phyloP scores from a whole-genome alignment of 179 eudicot genomes.

The Silene coronaria region DNA sequence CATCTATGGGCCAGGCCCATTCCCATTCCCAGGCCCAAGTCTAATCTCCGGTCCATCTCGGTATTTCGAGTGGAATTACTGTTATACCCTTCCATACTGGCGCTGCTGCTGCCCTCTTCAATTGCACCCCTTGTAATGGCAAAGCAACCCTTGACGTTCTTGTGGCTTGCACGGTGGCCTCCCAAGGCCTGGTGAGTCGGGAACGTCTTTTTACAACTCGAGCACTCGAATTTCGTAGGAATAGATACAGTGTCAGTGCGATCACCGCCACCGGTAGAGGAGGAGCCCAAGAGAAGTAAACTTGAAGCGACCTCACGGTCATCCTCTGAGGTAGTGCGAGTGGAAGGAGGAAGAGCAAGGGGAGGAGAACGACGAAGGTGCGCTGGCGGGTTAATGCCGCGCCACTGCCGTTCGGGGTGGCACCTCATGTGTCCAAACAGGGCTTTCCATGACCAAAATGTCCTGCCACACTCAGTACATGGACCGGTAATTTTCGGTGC shows the following conservation, averaged over 20 bases:
- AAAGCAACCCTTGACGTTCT: conserved; percentile 84
- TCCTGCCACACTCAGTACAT: conserved; percentile 78
- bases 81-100: conserved; percentile 8
- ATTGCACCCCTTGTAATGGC: conserved; percentile 28
- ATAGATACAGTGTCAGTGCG: not conserved
- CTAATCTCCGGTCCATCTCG: conserved; percentile 9
- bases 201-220: conserved; percentile 82
- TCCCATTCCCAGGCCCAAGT: not conserved
- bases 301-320: conserved; percentile 60
- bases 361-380: conserved; percentile 30
- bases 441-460: conserved; percentile 81
- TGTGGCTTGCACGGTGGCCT: conserved; percentile 84
- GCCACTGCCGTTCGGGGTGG: conserved; percentile 94
- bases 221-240: conserved; percentile 47
- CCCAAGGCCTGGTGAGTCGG: conserved; percentile 83
- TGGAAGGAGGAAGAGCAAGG: not conserved
- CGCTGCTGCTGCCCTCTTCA: conserved; percentile 16
- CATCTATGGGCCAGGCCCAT: conserved; percentile 46
- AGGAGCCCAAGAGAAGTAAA: conserved; percentile 47
- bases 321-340: conserved; percentile 17
- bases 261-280: not conserved
- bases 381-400: conserved; percentile 87
- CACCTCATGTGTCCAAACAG: conserved; percentile 99
- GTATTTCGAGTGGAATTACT: not conserved
- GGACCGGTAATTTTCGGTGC: conserved; percentile 70